Evolutionary conservation across 176 grass and related monocot species (phyloP).

Genomic region (Oryza glaberrima): DNA sequence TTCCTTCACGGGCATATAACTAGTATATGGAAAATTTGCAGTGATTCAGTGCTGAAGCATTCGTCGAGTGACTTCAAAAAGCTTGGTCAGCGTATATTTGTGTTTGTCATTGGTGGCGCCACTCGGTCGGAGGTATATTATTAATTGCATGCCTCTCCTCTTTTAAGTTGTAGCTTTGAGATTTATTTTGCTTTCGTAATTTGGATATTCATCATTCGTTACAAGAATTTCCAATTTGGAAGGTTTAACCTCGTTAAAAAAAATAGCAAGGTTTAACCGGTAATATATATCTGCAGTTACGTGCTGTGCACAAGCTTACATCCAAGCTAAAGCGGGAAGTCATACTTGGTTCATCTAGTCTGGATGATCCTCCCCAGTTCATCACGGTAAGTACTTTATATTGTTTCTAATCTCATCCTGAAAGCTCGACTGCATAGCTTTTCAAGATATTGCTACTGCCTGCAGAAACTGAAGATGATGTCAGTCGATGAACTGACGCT

Average conservation of each 20-base stretch:
- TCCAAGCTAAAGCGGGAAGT: slow-evolving; percentile 74
- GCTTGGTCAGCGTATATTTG: slow-evolving; percentile 77
- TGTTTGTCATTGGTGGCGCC: slow-evolving; percentile 77
- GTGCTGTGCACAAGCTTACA: slow-evolving; percentile 60
- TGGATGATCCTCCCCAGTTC: slow-evolving; percentile 76
- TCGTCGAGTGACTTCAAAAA: slow-evolving; percentile 68
- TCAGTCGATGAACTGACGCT: slow-evolving; percentile 52
- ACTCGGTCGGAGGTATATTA: slow-evolving; percentile 69
- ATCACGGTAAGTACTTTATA: slow-evolving; percentile 64
- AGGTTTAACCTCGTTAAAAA: neutral
- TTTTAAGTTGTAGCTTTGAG: neutral
- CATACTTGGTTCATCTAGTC: slow-evolving; percentile 74
- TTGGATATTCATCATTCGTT: neutral
- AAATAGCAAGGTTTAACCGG: neutral
- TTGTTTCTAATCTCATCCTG: neutral
- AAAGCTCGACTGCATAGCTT: neutral
- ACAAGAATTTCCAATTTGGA: slow-evolving; percentile 16
- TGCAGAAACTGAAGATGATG: slow-evolving; percentile 78
- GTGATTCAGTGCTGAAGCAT: slow-evolving; percentile 76
- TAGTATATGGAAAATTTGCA: slow-evolving; percentile 37
- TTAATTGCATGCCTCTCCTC: slow-evolving; percentile 1
- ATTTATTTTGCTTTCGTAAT: slow-evolving; percentile 14
- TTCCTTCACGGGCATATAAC: neutral
- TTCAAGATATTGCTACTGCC: slow-evolving; percentile 16
- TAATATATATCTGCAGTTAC: slow-evolving; percentile 54